phyloP scores from a whole-genome alignment of 2,329 filamentous ascomycete genomes.

The Trichophaea hybrida region DNA sequence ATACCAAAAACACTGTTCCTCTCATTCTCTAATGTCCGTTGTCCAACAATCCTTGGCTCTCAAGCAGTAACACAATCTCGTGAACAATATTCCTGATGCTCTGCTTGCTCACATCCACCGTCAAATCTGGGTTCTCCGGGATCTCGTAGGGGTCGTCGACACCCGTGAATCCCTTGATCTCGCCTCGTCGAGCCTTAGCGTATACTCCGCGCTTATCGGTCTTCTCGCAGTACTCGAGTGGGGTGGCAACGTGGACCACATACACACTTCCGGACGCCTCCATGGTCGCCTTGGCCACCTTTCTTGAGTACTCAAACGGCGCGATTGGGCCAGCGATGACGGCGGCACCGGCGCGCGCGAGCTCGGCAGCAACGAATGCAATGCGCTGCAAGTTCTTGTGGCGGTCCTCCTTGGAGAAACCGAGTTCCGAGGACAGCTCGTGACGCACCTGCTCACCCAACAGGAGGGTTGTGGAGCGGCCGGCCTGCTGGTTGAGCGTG shows the following conservation, averaged over 20 bases:
- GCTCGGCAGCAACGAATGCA: constrained; percentile 85
- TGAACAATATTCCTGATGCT: constrained; percentile 86
- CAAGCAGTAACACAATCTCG: constrained; percentile 85
- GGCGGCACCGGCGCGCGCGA: constrained; percentile 81
- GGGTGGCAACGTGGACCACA: constrained; percentile 86
- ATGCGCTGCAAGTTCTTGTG: constrained; percentile 92
- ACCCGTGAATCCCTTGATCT: constrained; percentile 97
- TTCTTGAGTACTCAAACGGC: constrained; percentile 66
- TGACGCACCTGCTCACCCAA: constrained; percentile 88
- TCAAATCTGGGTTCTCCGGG: constrained; percentile 66
- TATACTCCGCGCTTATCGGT: constrained; percentile 91
- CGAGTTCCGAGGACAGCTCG: constrained; percentile 87
- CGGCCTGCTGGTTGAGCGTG: constrained; percentile 94
- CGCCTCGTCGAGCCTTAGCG: constrained; percentile 62
- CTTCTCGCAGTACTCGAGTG: constrained; percentile 84
- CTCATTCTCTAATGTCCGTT: constrained; percentile 3
- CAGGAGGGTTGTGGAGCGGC: constrained; percentile 82
- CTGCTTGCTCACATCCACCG: constrained; percentile 73
- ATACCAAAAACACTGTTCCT: neutral
- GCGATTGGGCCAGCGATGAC: constrained; percentile 96
- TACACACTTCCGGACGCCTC: constrained; percentile 85
- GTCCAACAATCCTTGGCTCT: constrained; percentile 78
- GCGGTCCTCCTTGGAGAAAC: constrained; percentile 85
- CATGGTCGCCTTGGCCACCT: constrained; percentile 67
- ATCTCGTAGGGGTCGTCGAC: constrained; percentile 94